phyloP scores from a whole-genome alignment of 2,329 filamentous ascomycete species.

The Dothistroma pini region DNA sequence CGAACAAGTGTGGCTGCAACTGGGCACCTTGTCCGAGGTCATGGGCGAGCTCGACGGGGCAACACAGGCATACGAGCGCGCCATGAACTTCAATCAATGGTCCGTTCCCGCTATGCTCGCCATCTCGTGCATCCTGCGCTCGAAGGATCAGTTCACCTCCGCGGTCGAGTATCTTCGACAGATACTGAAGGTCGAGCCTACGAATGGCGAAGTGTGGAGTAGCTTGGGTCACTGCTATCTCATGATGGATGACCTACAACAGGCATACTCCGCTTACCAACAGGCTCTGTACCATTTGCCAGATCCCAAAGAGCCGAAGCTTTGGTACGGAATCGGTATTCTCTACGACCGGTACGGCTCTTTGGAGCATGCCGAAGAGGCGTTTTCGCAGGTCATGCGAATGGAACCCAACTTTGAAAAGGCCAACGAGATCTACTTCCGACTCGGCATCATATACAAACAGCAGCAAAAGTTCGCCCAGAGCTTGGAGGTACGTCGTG shows the following conservation, averaged over 20 bases:
- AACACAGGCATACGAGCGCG: conserved; percentile 85
- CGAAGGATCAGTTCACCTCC: conserved; percentile 88
- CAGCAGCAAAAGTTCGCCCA: conserved; percentile 91
- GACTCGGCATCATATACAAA: conserved; percentile 99
- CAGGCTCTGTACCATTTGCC: conserved; percentile 88
- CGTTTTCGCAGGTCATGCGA: conserved; percentile 97
- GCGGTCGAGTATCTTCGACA: conserved; percentile 90
- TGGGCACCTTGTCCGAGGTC: conserved; percentile 82
- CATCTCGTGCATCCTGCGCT: conserved; percentile 86
- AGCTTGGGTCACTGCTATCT: conserved; percentile 96
- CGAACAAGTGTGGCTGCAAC: conserved; percentile 85
- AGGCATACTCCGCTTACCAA: conserved; percentile 95
- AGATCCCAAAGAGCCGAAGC: conserved; percentile 95
- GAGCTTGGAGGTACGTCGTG: conserved; percentile 71
- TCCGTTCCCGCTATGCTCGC: conserved; percentile 91
- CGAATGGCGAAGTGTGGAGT: conserved; percentile 94
- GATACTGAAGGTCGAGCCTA: conserved; percentile 82
- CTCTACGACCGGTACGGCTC: conserved; percentile 95
- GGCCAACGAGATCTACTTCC: conserved; percentile 98
- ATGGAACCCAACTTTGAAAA: conserved; percentile 98
- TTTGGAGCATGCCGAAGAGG: conserved; percentile 94
- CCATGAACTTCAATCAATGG: conserved; percentile 79
- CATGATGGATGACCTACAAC: conserved; percentile 98
- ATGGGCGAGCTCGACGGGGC: conserved; percentile 87
- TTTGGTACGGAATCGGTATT: conserved; percentile 99